Percentiles rank a stretch among this genome's conserved stretches.
Conservation (phyloP, 2,329 filamentous ascomycete species). For the Celoporthe dispersa region DNA sequence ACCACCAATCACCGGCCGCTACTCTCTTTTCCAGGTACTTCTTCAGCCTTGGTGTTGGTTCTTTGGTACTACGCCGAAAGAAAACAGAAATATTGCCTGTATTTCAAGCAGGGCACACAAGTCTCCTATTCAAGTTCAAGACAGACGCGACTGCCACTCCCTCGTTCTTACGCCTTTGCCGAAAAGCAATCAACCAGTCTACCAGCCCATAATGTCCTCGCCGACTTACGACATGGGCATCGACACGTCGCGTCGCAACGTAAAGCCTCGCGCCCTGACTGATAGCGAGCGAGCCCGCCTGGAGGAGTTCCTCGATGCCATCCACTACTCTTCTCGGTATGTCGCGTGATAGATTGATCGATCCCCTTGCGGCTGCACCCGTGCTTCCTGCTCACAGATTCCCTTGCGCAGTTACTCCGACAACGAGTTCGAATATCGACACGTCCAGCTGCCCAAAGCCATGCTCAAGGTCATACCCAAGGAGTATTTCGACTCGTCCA, state of each 20-base stretch:
- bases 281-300: slow-evolving; percentile 82
- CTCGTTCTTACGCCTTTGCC: slow-evolving; percentile 5
- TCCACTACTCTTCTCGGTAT: slow-evolving; percentile 93
- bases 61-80: background rate
- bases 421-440: slow-evolving; percentile 91
- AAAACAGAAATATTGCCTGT: background rate
- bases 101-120: background rate
- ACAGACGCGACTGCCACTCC: background rate
- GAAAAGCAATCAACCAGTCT: slow-evolving; percentile 1
- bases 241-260: slow-evolving; percentile 85
- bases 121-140: background rate
- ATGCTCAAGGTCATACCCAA: slow-evolving; percentile 98
- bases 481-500: slow-evolving; percentile 86
- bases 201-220: slow-evolving; percentile 34
- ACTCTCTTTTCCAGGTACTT: background rate
- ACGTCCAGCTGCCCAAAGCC: slow-evolving; percentile 95
- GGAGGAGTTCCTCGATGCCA: slow-evolving; percentile 89
- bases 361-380: background rate
- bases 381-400: slow-evolving; percentile 28
- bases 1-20: background rate
- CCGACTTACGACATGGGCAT: slow-evolving; percentile 58
- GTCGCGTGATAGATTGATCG: slow-evolving; percentile 34
- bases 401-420: slow-evolving; percentile 77
- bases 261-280: slow-evolving; percentile 77
- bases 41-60: background rate